These are phyloP conservation scores for Dioscorea dumetorum DNA, from an alignment of 106 monocot species.

Conservation along the genomic window DNA sequence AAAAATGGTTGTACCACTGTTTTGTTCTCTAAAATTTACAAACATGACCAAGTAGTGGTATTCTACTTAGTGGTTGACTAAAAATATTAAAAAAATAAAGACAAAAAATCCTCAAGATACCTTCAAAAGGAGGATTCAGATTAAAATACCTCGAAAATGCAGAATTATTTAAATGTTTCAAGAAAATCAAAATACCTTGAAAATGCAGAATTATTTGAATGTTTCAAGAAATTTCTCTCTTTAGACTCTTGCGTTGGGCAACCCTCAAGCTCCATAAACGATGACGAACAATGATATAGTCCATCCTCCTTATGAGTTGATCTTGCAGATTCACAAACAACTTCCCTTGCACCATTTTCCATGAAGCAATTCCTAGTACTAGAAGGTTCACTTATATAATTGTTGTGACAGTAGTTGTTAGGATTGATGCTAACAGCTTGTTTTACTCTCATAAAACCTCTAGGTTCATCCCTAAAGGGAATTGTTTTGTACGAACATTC, in stretches of 20 bases:
- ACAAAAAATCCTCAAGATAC: neutral
- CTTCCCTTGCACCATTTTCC: slow-evolving; percentile 10
- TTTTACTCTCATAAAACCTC: slow-evolving; percentile 4
- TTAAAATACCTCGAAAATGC: no score
- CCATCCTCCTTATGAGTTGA: slow-evolving; percentile 14
- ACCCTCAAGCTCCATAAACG: slow-evolving; percentile 22
- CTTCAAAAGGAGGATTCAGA: neutral
- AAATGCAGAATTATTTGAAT: slow-evolving; percentile 79
- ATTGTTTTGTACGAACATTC: neutral
- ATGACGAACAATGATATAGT: slow-evolving; percentile 17
- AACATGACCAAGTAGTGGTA: neutral
- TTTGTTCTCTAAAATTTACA: neutral
- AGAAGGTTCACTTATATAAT: slow-evolving; percentile 8
- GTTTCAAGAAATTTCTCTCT: slow-evolving; percentile 48
- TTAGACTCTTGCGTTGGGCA: slow-evolving; percentile 15
- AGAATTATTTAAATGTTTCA: no score
- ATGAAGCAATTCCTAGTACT: slow-evolving; percentile 13
- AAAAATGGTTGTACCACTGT: neutral
- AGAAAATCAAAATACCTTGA: no score
- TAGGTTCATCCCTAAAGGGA: neutral
- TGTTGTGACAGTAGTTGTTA: slow-evolving; percentile 7
- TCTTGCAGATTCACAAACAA: slow-evolving; percentile 10
- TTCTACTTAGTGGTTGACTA: neutral
- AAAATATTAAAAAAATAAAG: neutral
- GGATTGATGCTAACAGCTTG: slow-evolving; percentile 10